Base-by-base conservation (phyloP, 192 early-diverging fungal genomes). In the Spinellus fusiger region DNA sequence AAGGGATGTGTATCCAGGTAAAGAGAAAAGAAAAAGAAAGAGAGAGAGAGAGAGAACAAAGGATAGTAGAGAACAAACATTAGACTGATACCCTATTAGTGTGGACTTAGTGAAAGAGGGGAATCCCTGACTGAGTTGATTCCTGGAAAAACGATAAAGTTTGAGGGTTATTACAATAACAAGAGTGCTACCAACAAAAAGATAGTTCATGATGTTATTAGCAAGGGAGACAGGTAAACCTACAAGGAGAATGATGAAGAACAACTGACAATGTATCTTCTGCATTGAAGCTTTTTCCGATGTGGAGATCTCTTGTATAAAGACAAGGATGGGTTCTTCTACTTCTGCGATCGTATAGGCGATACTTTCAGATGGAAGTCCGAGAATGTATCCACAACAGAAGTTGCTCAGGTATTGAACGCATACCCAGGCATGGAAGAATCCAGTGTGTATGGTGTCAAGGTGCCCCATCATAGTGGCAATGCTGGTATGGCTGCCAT, bases 301-400 rank as follows among this genome's bases (percentile, higher is more conserved):
- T 79, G 77, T 44, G 86, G 87, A 3, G 86, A 88, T 64, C 54
- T 86, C 13, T 55, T 88, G 2, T 75, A 76, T 20, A 56, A 54
- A 9, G 76, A 77, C 50, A 33, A 56, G 20, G 70, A 81, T 16
- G 73, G 77, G 2, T 86, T 73, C 60, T 74, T 73, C 49, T 83
- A 80, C 62, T 88, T 89, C 73, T 77, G 77, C 13, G 86, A 88
- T 44, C 79, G 87, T 18, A 65, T 81, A 32, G 86, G 87, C 4
- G 86, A 89, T 49, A 85, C 87, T 13, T 89, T 81, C 62, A 66
- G 87, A 9, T 88, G 86, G 87, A 86, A 86, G 58, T 70, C 76
- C 8, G 81, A 82, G 61, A 81, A 83, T 55, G 81, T 85, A 10
- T 70, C 73, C 7, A 77, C 78, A 4, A 73, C 75, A 32, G 85